Conservation (phyloP, 1,284 basidiomycete genomes). For the Cryptococcus amylolentus region DNA sequence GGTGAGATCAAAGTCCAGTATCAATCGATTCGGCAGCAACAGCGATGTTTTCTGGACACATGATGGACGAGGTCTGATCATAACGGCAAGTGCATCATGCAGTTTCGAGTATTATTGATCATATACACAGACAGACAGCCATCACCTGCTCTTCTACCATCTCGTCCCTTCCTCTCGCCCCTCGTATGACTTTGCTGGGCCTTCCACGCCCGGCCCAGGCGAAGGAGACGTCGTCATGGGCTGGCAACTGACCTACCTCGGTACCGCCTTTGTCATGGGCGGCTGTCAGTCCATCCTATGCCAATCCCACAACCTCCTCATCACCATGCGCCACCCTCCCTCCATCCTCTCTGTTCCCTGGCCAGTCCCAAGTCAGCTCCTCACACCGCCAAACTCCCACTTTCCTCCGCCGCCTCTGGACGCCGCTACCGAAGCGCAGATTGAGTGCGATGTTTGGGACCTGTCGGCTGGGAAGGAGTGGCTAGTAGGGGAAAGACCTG, state of each 20-base stretch:
- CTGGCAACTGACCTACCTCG: conserved; percentile 65
- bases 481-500: conserved; percentile 17
- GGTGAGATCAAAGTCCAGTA: conserved; percentile 68
- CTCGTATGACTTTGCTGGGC: conserved; percentile 25
- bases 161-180: conserved; percentile 60
- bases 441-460: conserved; percentile 45
- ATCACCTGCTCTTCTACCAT: conserved; percentile 70
- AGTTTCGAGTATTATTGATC: not conserved
- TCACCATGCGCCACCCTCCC: conserved; percentile 39
- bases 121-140: conserved; percentile 62
- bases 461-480: conserved; percentile 27
- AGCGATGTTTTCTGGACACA: conserved; percentile 69
- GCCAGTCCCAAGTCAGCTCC: conserved; percentile 32
- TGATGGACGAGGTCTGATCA: conserved; percentile 69
- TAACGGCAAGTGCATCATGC: conserved; percentile 61
- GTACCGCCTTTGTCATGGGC: conserved; percentile 38
- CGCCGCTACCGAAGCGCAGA: conserved; percentile 39
- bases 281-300: conserved; percentile 25
- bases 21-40: conserved; percentile 76
- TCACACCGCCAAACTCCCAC: conserved; percentile 29
- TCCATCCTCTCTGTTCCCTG: conserved; percentile 37
- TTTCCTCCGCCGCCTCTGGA: conserved; percentile 44
- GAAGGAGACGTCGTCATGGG: conserved; percentile 80
- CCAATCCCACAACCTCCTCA: conserved; percentile 33
- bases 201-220: conserved; percentile 66